These are phyloP conservation scores for Thecaphora thlaspeos DNA, from an alignment of 1,284 basidiomycete genomes.

Conservation along the genomic window DNA sequence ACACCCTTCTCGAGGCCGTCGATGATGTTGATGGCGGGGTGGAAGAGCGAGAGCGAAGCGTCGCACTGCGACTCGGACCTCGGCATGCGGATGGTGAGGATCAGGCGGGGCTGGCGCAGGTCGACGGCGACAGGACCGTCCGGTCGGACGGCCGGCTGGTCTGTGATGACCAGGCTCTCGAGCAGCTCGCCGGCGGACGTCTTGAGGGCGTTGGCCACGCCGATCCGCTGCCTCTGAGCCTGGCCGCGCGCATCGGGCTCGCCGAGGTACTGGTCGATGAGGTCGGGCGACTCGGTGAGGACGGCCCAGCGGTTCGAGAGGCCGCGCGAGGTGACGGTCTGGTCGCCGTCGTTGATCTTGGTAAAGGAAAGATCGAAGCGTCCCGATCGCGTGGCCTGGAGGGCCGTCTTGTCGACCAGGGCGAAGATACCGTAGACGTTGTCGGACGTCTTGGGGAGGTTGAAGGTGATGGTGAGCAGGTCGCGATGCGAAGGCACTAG, in stretches of 20 bases:
- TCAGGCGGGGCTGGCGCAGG: constrained; percentile 37
- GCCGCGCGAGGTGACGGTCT: constrained; percentile 32
- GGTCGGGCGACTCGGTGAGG: constrained; percentile 47
- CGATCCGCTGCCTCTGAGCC: constrained; percentile 41
- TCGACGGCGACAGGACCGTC: constrained; percentile 24
- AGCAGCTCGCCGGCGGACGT: constrained; percentile 34
- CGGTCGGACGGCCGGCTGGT: constrained; percentile 42
- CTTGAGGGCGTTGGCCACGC: constrained; percentile 41
- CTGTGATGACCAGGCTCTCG: constrained; percentile 50
- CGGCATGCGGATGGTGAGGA: constrained; percentile 45
- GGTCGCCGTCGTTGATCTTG: constrained; percentile 41
- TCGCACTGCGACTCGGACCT: constrained; percentile 17
- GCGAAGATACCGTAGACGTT: constrained; percentile 49
- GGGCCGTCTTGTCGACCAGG: constrained; percentile 45
- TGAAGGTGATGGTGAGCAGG: constrained; percentile 42
- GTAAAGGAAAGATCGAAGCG: constrained; percentile 54
- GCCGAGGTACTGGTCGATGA: constrained; percentile 52
- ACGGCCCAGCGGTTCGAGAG: constrained; percentile 47
- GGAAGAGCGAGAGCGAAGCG: constrained; percentile 37
- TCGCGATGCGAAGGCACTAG: constrained; percentile 34
- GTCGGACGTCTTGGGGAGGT: constrained; percentile 33
- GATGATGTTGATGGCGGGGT: constrained; percentile 45
- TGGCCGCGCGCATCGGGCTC: constrained; percentile 47
- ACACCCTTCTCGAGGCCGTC: constrained; percentile 44
- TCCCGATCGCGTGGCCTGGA: constrained; percentile 36